Evolutionary conservation across 2,329 filamentous ascomycete genomes (phyloP).

Genomic region (Colletotrichum lupini): DNA sequence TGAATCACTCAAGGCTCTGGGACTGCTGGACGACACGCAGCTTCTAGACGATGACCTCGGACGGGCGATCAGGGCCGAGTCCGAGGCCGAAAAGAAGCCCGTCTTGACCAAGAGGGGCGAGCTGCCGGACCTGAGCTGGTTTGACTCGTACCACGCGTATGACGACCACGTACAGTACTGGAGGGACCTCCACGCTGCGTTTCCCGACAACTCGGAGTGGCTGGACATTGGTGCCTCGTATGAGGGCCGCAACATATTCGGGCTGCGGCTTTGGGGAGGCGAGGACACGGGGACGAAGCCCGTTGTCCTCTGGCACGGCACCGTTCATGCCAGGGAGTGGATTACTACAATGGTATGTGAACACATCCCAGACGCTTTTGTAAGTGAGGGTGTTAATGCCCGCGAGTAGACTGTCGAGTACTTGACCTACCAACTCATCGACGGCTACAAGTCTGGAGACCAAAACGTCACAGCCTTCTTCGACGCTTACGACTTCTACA

Average conservation of each 20-base stretch:
- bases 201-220: conserved; percentile 59
- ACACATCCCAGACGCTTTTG: neutral
- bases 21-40: conserved; percentile 37
- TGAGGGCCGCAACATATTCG: conserved; percentile 65
- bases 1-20: conserved; percentile 41
- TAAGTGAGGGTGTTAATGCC: neutral
- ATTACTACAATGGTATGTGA: conserved; percentile 66
- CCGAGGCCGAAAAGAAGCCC: conserved; percentile 37
- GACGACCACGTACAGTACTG: conserved; percentile 62
- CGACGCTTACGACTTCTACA: conserved; percentile 69
- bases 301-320: conserved; percentile 60
- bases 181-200: conserved; percentile 55
- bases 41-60: conserved; percentile 43
- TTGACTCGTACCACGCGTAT: conserved; percentile 64
- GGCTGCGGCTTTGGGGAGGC: conserved; percentile 62
- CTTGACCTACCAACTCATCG: conserved; percentile 51
- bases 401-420: conserved; percentile 42
- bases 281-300: conserved; percentile 53
- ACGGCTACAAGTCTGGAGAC: conserved; percentile 51
- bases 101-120: conserved; percentile 39
- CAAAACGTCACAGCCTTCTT: conserved; percentile 54
- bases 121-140: conserved; percentile 57
- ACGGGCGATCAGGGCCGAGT: conserved; percentile 43
- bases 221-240: conserved; percentile 56
- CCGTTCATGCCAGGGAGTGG: conserved; percentile 66